A percentile compares a stretch with the other conserved stretches of the same genome.
phyloP scores from a whole-genome alignment of 768 basidiomycete genomes.

The Pulveroboletus sp. region DNA sequence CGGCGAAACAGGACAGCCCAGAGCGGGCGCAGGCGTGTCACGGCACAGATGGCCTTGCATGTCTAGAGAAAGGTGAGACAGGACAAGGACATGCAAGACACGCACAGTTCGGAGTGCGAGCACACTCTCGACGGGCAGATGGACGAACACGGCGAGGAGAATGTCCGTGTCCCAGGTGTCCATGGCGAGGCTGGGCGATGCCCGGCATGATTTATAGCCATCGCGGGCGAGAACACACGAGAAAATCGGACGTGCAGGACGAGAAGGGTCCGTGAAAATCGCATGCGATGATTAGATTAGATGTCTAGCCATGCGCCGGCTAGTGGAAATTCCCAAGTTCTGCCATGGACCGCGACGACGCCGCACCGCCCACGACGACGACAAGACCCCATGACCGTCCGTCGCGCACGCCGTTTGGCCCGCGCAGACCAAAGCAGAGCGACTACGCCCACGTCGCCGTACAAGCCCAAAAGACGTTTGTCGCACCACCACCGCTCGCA shows the following conservation, averaged over 20 bases:
- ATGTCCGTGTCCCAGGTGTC: conserved; percentile 40
- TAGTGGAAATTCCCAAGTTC: no score
- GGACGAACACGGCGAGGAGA: conserved; percentile 40
- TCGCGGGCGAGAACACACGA: conserved; percentile 10
- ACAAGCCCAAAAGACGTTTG: conserved; percentile 23
- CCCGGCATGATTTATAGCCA: neutral
- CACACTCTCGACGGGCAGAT: conserved; percentile 42
- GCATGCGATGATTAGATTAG: conserved; percentile 19
- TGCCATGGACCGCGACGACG: conserved; percentile 21
- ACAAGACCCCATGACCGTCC: conserved; percentile 23
- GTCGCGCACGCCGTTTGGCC: conserved; percentile 18
- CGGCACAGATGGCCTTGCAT: conserved; percentile 39
- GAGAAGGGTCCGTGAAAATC: conserved; percentile 24
- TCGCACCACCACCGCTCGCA: conserved; percentile 34
- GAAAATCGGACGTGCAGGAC: conserved; percentile 16
- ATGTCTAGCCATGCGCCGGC: neutral
- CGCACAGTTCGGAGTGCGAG: conserved; percentile 47
- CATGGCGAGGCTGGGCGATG: neutral
- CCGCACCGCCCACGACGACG: neutral
- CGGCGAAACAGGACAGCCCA: conserved; percentile 47
- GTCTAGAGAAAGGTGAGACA: conserved; percentile 34
- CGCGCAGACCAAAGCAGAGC: conserved; percentile 15
- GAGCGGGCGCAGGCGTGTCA: conserved; percentile 46
- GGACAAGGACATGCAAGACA: neutral
- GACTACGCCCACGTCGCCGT: conserved; percentile 12